Evolutionary conservation across 257 asterid genomes (phyloP), one percentile per base, ranked within the genome.

Genomic region (Fraxinus anomala): DNA sequence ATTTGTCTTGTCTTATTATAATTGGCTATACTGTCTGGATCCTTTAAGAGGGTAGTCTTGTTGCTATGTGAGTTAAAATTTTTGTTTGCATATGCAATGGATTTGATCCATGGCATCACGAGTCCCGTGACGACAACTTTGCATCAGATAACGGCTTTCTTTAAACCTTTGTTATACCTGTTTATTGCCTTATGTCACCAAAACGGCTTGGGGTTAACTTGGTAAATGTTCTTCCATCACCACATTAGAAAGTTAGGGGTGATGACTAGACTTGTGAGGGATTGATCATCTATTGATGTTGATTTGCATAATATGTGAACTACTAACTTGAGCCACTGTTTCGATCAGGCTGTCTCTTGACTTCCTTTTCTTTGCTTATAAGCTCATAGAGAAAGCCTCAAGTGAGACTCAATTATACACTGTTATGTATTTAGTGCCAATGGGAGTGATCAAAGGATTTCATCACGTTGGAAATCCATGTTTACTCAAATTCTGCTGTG

Each of bases 11-110:
- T 73, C 74, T 42, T n/a, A 3, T 72, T 42, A 8, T 14, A 13
- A 11, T 70, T 80, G 54, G 66, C 78, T 82, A 39, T 79, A 61
- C 79, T 37, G 14, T 4, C 28, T n/a, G 72, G 34, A 49, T 11
- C 1, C 26, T 23, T 17, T 6, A 11, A 21, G 63, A 39, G 40
- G 4, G 13, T 56, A 9, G 6, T 59, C 1, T 59, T 23, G 30
- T 59, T 23, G 11, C 28, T 59, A 59, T 59, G 21, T 8, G 30
- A 66, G 26, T 40, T 40, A 39, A 21, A 5, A 17, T n/a, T 19
- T 6, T 68, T 21, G 21, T 68, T 13, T 33, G 10, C 31, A 71
- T 66, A 44, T 47, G 49, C 42, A 44, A 12, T 56, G 28, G 30
- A n/a, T 6, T 56, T 59, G 28, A 6, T 59, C 3, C 13, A 21